Evolutionary conservation across 2,329 filamentous ascomycete species (phyloP), one percentile per base, ranked within the genome.

Genomic region (Diplodia seriata): DNA sequence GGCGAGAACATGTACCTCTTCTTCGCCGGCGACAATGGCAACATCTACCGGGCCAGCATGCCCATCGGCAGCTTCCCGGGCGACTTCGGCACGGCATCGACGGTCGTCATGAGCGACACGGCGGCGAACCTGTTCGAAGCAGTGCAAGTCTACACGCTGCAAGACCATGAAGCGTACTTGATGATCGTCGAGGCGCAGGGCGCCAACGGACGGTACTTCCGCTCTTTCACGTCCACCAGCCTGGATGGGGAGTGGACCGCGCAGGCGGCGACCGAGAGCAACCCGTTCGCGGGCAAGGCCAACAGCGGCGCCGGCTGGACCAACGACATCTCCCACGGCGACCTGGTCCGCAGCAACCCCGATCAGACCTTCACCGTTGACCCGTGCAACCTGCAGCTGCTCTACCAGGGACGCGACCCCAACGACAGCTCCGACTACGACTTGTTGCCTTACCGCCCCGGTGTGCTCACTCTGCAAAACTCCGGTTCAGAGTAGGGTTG

Each of bases 121-220:
- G 79, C 68, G 15, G 81, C 85, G 74, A 86, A 88, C 73, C 81
- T 90, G 1, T 90, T 90, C 75, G 89, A 91, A 73, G 87, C 87
- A 0, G 87, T 89, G 0, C 85, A 90, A 72, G 88, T 91, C 54
- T 91, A 90, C 79, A 88, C 83, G 1, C 72, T 90, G 68, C 55
- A 82, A 38, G 85, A 85, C 33, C 80, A 84, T 71, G 81, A 80
- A 70, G 77, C 84, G 70, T 90, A 90, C 76, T 84, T 90, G 67
- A 90, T 90, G 86, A 84, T 90, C n/a, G 87, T 90, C 40, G 89
- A 91, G 76, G 81, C 86, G 0, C 85, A 86, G 53, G 88, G 88
- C 0, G 47, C 76, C 0, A 77, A 82, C 38, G 88, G 88, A 0
- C 83, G 89, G 2, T 91, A 86, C 77, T 90, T 90, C 84, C 87